A percentile compares a stretch with the other conserved stretches of the same genome.
Conservation (phyloP, 306 rosid genomes). For the Phaseolus lunatus region DNA sequence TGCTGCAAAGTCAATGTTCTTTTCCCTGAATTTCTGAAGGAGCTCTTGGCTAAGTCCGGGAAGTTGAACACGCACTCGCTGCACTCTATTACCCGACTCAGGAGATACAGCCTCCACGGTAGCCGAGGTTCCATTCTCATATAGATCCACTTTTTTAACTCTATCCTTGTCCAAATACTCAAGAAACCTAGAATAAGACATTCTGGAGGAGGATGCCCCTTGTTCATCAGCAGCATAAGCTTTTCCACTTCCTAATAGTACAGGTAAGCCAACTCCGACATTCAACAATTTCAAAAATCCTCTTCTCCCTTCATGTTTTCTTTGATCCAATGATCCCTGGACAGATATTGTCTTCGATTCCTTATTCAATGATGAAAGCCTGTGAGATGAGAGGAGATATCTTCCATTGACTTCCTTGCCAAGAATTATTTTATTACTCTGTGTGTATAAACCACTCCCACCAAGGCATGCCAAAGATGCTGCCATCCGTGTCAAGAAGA, state of each 20-base stretch:
- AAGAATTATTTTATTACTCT: constrained; percentile 54
- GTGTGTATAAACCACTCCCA: constrained; percentile 71
- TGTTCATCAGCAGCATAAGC: constrained; percentile 96
- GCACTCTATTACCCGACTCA: constrained; percentile 87
- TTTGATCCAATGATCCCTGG: constrained; percentile 68
- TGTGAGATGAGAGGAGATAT: constrained; percentile 49
- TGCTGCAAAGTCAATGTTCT: constrained; percentile 95
- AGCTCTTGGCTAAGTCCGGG: constrained; percentile 98
- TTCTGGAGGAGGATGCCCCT: constrained; percentile 89
- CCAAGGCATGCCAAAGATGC: constrained; percentile 80
- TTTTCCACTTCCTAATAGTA: constrained; percentile 68
- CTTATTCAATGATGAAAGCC: constrained; percentile 53
- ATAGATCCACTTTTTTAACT: constrained; percentile 90
- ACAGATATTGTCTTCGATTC: constrained; percentile 51
- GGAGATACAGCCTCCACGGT: constrained; percentile 93
- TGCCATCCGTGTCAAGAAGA: constrained; percentile 60
- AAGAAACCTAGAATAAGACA: constrained; percentile 97
- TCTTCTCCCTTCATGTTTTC: constrained; percentile 77
- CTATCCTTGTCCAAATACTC: constrained; percentile 93
- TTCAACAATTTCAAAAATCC: constrained; percentile 77
- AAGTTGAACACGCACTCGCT: constrained; percentile 93
- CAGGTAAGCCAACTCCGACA: constrained; percentile 68
- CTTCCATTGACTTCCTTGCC: constrained; percentile 66
- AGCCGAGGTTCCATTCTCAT: constrained; percentile 91
- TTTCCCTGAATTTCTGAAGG: constrained; percentile 95